A percentile compares a stretch with the other conserved stretches of the same genome.
Conservation (phyloP, 2,329 filamentous ascomycete genomes). For the Phialemonium atrogriseum region DNA sequence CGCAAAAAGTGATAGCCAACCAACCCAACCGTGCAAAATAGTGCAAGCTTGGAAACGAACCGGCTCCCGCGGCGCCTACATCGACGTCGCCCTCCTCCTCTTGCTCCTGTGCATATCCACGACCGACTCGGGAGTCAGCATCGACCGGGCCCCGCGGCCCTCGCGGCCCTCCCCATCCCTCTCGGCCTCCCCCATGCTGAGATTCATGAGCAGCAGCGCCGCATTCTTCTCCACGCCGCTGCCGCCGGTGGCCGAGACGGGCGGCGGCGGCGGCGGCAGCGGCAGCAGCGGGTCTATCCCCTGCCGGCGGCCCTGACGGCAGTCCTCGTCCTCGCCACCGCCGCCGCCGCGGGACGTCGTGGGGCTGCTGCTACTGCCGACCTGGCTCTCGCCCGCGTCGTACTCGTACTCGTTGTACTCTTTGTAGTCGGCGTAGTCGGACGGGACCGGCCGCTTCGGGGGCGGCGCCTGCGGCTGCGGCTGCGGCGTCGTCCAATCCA, state of each 20-base stretch:
- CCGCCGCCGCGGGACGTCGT: constrained; percentile 5
- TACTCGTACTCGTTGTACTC: constrained; percentile 14
- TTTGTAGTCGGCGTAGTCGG: constrained; percentile 17
- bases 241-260: background rate
- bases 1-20: too few relatives aligned
- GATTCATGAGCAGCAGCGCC: constrained; percentile 37
- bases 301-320: background rate
- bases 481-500: too few relatives aligned
- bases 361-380: constrained; percentile 12
- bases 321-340: constrained; percentile 6
- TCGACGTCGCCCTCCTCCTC: constrained; percentile 30
- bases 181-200: constrained; percentile 30
- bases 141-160: constrained; percentile 1
- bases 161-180: constrained; percentile 4
- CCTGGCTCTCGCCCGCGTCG: constrained; percentile 11
- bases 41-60: too few relatives aligned
- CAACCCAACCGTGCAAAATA: too few relatives aligned
- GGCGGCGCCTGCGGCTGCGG: too few relatives aligned
- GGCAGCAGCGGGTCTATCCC: background rate
- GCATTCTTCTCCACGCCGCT: constrained; percentile 34
- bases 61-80: too few relatives aligned
- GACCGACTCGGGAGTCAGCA: background rate
- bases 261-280: constrained; percentile 1
- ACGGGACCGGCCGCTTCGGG: too few relatives aligned
- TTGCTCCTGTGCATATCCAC: constrained; percentile 25